Evolutionary conservation across 106 monocot species (phyloP).

Genomic region (Amphibolis antarctica): DNA sequence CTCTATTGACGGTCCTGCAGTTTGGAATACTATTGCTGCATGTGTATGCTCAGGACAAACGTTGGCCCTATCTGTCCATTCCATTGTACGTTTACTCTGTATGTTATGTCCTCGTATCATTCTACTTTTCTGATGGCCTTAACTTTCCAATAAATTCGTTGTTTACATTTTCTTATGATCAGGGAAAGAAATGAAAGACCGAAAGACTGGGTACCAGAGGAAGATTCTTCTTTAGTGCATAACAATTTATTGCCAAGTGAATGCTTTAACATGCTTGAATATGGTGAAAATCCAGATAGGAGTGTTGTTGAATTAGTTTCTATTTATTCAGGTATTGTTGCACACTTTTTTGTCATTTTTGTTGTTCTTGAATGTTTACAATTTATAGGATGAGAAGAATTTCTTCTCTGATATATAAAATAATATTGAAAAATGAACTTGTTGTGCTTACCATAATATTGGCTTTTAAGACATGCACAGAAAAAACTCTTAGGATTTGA

Average conservation of each 20-base stretch:
- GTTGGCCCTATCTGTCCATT: conserved; percentile 60
- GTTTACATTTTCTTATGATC: conserved; percentile 4
- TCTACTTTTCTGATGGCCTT: neutral
- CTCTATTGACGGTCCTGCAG: conserved; percentile 65
- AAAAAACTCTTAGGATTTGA: no score
- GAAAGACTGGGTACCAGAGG: conserved; percentile 71
- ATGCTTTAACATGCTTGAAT: conserved; percentile 16
- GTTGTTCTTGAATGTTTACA: no score
- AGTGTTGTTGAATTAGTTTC: conserved; percentile 64
- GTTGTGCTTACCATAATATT: no score
- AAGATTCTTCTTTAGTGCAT: conserved; percentile 2
- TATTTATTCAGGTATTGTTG: conserved; percentile 26
- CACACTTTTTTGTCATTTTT: no score
- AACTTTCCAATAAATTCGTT: neutral
- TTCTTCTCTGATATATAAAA: no score
- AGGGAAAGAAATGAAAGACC: conserved; percentile 67
- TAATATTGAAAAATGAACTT: no score
- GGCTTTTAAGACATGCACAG: no score
- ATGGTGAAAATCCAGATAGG: conserved; percentile 16
- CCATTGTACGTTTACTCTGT: conserved; percentile 38
- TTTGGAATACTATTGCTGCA: conserved; percentile 70
- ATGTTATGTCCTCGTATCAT: neutral
- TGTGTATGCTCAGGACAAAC: conserved; percentile 85
- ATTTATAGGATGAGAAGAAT: no score
- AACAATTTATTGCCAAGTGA: conserved; percentile 11